A percentile compares a stretch with the other conserved stretches of the same genome.
Evolutionary conservation across 2,329 filamentous ascomycete species (phyloP).

Genomic region (Claviceps sp.): DNA sequence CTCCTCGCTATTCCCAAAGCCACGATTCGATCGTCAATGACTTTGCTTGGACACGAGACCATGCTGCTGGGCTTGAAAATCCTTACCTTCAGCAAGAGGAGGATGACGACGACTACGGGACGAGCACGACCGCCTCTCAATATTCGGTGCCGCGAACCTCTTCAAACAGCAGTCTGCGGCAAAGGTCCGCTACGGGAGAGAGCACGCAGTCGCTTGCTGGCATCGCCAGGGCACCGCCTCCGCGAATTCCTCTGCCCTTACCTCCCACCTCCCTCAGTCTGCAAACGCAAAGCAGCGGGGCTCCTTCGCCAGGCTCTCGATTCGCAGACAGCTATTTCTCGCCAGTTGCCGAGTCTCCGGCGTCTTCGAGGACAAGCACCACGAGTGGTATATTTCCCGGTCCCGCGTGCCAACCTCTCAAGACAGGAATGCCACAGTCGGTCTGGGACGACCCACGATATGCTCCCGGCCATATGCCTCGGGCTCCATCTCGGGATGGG

Average conservation of each 20-base stretch:
- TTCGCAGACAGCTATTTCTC: constrained; percentile 87
- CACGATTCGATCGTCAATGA: constrained; percentile 48
- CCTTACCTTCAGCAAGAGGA: constrained; percentile 60
- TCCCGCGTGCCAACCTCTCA: constrained; percentile 51
- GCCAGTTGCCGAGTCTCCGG: constrained; percentile 66
- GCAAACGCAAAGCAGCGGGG: constrained; percentile 39
- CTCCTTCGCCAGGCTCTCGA: constrained; percentile 47
- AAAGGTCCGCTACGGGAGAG: constrained; percentile 63
- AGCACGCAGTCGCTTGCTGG: constrained; percentile 45
- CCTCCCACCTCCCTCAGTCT: constrained; percentile 50
- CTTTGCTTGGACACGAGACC: constrained; percentile 66
- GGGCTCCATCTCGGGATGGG: constrained; percentile 67
- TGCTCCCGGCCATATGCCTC: constrained; percentile 75
- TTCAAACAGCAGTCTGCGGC: constrained; percentile 62
- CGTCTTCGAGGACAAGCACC: constrained; percentile 60
- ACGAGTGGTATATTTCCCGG: constrained; percentile 57
- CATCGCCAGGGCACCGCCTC: constrained; percentile 47
- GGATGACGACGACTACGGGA: constrained; percentile 42
- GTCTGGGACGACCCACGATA: constrained; percentile 70
- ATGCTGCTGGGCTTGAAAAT: constrained; percentile 58
- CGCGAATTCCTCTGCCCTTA: constrained; percentile 56
- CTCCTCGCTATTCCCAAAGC: constrained; percentile 32
- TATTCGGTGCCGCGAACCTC: constrained; percentile 29
- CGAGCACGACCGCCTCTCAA: constrained; percentile 22
- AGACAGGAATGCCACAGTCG: constrained; percentile 51